Evolutionary conservation across 2,329 filamentous ascomycete species (phyloP), one percentile per base, ranked within the genome.

Genomic region (Pseudogymnoascus sp.): DNA sequence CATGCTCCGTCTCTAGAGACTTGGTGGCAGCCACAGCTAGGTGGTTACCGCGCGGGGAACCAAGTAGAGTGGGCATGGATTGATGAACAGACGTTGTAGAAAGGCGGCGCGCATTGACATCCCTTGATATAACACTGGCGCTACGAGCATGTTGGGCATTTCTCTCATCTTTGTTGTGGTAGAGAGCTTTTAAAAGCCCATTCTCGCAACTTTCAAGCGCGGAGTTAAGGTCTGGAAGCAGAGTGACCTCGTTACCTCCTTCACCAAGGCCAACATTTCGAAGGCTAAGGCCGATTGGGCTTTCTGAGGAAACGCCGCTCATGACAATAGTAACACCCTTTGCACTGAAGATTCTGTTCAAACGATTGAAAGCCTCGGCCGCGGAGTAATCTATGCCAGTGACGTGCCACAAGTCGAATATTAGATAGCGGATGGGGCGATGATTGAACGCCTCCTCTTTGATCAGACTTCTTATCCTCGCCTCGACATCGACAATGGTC

Each of bases 151-250:
- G 12, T 13, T 59, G 74, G 64, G 65, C 75, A 75, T 68, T 78
- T 78, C 74, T 75, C 8, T 83, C 82, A 65, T 90, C 87, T 68
- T 87, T 88, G 66, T 82, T 85, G 38, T 81, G 82, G 71, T 93
- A 93, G 38, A 92, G 84, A 0, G 88, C 88, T 70, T 90, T 92
- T 44, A 99, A 81, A 5, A 97, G 84, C 69, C 96, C 90, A 68
- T 99, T 99, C 72, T 99, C 94, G 74, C 93, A 97, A 66, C 87
- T 90, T 72, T 99, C 94, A 0, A 99, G 80, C 0, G 93, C 93
- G 5, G 91, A 92, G 73, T 99, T 99, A 61, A 99, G 84, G 66
- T 95, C 88, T 42, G 92, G 89, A 67, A 97, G 91, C 61, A 97
- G 85, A 64, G 86, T 83, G 5, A 96, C 91, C 10, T 87, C 85